Conservation (phyloP, 495 filamentous ascomycete species). For the Tuber indicum region DNA sequence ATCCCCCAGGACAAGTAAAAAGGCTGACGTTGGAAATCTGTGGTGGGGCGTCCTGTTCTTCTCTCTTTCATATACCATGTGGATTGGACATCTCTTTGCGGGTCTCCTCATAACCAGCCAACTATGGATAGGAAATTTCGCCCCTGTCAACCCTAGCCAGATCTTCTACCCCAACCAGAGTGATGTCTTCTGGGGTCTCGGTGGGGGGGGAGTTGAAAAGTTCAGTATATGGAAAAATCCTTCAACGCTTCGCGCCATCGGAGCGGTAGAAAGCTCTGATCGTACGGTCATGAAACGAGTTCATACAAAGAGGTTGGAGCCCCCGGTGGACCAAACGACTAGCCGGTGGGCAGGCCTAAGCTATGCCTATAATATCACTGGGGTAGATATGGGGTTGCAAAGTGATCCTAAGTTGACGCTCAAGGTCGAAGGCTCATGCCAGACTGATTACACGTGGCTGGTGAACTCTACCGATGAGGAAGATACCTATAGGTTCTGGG, state of each 20-base stretch:
- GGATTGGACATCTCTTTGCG: neutral
- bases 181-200: too few relatives aligned
- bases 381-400: neutral
- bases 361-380: neutral
- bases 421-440: neutral
- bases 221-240: neutral
- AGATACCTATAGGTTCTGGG: neutral
- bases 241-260: neutral
- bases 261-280: neutral
- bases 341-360: neutral
- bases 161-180: neutral
- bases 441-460: neutral
- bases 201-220: neutral
- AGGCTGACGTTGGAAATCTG: neutral
- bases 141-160: neutral
- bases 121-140: neutral
- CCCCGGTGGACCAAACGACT: neutral
- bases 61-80: neutral
- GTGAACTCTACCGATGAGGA: neutral
- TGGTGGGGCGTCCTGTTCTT: neutral
- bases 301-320: neutral
- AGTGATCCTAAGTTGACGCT: neutral
- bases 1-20: too few relatives aligned
- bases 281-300: neutral
- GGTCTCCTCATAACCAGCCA: neutral